A percentile compares a stretch with the other conserved stretches of the same genome.
These are phyloP conservation scores for Phallus indusiatus DNA, from an alignment of 768 basidiomycete genomes.

Conservation along the genomic window DNA sequence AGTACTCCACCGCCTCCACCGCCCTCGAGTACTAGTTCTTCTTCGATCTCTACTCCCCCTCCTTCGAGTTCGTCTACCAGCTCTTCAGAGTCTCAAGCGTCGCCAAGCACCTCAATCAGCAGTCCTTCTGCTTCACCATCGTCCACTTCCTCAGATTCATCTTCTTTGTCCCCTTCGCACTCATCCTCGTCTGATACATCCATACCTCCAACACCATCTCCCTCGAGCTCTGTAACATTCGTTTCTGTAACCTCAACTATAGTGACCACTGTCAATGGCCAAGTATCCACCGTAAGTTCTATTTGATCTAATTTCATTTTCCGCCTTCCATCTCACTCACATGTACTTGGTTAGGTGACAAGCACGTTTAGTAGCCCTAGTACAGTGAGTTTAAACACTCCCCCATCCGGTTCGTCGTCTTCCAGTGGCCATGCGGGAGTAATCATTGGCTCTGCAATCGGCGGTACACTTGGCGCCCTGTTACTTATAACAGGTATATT, in stretches of 20 bases:
- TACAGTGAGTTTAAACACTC: background rate
- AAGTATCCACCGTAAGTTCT: slow-evolving; percentile 4
- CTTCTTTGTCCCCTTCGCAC: background rate
- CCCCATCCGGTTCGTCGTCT: background rate
- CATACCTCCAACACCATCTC: background rate
- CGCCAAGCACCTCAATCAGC: background rate
- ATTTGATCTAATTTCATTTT: background rate
- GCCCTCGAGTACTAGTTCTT: background rate
- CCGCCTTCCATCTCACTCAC: background rate
- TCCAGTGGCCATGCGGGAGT: slow-evolving; percentile 2
- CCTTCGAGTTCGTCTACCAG: background rate
- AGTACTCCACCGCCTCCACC: background rate
- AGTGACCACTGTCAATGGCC: slow-evolving; percentile 1
- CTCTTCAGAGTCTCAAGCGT: background rate
- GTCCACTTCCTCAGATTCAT: background rate
- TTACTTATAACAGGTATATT: slow-evolving; percentile 7
- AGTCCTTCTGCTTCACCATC: background rate
- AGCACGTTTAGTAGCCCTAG: background rate
- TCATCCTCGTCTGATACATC: background rate
- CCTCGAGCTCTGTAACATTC: background rate
- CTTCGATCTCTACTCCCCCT: background rate
- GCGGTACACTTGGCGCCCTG: background rate
- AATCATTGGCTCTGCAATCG: slow-evolving; percentile 11
- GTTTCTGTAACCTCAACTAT: slow-evolving; percentile 5
- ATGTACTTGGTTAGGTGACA: slow-evolving; percentile 1